Conservation (phyloP, 352 stramenopile genomes). For the Phytophthora aleatoria region DNA sequence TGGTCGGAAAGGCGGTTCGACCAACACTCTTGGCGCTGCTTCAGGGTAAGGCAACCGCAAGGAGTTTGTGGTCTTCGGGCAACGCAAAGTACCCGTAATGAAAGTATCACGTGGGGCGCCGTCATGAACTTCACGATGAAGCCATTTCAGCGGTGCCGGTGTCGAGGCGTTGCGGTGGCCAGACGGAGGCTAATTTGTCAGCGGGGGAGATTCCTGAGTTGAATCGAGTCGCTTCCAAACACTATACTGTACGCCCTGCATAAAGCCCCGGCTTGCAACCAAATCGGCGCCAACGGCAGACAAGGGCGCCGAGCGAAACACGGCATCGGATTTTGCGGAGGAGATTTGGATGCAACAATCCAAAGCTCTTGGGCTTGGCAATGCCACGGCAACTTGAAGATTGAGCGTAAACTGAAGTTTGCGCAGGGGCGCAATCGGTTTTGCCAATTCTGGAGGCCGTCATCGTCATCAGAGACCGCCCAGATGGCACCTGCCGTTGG, state of each 20-base stretch:
- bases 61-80: background rate
- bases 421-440: constrained; percentile 16
- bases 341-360: constrained; percentile 8
- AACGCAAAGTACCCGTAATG: background rate
- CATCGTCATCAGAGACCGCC: background rate
- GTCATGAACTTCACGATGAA: constrained; percentile 1
- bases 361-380: too few relatives aligned
- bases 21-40: constrained; percentile 12
- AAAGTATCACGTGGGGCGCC: constrained; percentile 14
- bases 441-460: constrained; percentile 3
- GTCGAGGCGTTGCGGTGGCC: constrained; percentile 22
- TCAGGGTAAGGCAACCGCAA: background rate
- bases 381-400: background rate
- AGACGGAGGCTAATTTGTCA: constrained; percentile 7
- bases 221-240: constrained; percentile 2
- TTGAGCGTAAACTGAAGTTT: constrained; percentile 15
- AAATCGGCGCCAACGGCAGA: background rate
- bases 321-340: constrained; percentile 17
- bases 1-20: constrained; percentile 11
- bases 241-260: background rate
- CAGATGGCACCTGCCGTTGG: background rate
- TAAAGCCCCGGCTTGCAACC: background rate
- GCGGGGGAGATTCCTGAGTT: constrained; percentile 5
- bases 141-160: constrained; percentile 19
- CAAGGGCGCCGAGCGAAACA: background rate